Conservation (phyloP, 768 basidiomycete genomes). For the Lactarius sanguifluus region DNA sequence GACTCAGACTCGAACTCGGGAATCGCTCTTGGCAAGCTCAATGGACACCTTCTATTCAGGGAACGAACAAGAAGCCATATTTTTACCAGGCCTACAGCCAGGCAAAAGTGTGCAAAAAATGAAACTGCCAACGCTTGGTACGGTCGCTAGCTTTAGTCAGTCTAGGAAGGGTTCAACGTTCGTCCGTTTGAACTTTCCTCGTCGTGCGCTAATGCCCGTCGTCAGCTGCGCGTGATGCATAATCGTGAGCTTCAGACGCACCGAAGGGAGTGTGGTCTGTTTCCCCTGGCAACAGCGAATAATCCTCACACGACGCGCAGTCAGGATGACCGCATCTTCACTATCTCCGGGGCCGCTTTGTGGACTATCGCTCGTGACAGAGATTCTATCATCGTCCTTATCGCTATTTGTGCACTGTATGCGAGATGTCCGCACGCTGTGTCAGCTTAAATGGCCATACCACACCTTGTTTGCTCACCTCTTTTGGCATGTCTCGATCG, state of each 20-base stretch:
- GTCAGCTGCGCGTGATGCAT: neutral
- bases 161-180: neutral
- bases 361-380: conserved; percentile 1
- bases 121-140: neutral
- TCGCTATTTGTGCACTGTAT: neutral
- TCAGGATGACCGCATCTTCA: conserved; percentile 19
- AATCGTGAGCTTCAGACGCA: neutral
- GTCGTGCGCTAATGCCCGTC: neutral
- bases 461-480: conserved; percentile 14
- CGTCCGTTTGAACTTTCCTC: conserved; percentile 3
- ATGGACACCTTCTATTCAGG: neutral
- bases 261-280: conserved; percentile 9
- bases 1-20: neutral
- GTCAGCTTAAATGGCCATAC: conserved; percentile 8
- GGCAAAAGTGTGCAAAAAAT: neutral
- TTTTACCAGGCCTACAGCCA: neutral
- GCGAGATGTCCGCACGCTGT: conserved; percentile 14
- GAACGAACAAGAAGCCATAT: neutral
- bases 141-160: neutral
- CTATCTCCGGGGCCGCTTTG: conserved; percentile 8
- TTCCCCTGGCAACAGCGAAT: conserved; percentile 11
- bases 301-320: conserved; percentile 17
- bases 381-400: neutral
- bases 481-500: conserved; percentile 21
- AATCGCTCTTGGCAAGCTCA: neutral